Percentiles rank a stretch among this genome's conserved stretches.
Evolutionary conservation across 1,284 basidiomycete genomes (phyloP).

Genomic region (Earliella scabrosa): DNA sequence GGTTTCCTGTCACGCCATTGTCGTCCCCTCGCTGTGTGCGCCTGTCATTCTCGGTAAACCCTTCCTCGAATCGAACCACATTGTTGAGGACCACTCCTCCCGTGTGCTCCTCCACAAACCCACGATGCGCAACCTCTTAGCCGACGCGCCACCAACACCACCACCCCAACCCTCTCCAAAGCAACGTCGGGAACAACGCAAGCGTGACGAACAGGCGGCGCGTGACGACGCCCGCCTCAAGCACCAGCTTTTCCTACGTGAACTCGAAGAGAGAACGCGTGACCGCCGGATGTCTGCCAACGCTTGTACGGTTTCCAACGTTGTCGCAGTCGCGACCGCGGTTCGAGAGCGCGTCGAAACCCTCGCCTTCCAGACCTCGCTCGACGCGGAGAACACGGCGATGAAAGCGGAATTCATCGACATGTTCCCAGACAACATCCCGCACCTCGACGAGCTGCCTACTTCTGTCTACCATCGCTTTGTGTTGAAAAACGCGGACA

Average conservation of each 20-base stretch:
- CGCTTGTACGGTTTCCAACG: background rate
- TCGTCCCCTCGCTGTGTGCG: conserved; percentile 12
- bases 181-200: too few relatives aligned
- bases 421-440: conserved; percentile 16
- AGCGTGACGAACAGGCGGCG: too few relatives aligned
- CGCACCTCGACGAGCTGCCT: conserved; percentile 22
- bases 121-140: conserved; percentile 1
- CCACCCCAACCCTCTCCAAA: background rate
- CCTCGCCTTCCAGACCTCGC: background rate
- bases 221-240: too few relatives aligned
- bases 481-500: conserved; percentile 23
- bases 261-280: too few relatives aligned
- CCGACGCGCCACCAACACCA: too few relatives aligned
- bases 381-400: background rate
- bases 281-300: too few relatives aligned
- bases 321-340: background rate
- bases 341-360: background rate
- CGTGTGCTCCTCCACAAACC: conserved; percentile 1
- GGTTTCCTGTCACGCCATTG: conserved; percentile 7
- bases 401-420: conserved; percentile 11
- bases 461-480: conserved; percentile 23
- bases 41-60: conserved; percentile 24
- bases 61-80: conserved; percentile 9
- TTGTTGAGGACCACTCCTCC: conserved; percentile 5
- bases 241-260: too few relatives aligned